These are phyloP conservation scores for Atkinsonella hypoxylon DNA, from an alignment of 2,329 filamentous ascomycete genomes.

Conservation along the genomic window DNA sequence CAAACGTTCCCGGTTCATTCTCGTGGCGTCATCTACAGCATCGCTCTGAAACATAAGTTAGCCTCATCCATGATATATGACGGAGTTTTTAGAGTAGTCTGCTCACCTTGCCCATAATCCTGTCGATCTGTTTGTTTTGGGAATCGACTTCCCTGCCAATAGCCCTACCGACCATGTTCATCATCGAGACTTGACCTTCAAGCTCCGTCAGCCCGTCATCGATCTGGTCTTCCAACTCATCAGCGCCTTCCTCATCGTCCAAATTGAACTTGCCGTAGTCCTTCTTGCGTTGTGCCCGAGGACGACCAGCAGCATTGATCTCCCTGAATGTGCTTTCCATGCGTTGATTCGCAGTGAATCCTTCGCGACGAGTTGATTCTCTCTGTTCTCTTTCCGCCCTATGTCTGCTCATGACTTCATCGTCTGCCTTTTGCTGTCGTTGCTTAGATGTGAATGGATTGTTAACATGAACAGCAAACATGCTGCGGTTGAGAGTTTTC, in stretches of 20 bases:
- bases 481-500: constrained; percentile 75
- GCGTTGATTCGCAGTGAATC: constrained; percentile 37
- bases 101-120: constrained; percentile 65
- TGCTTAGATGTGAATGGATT: constrained; percentile 66
- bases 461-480: constrained; percentile 75
- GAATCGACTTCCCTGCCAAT: constrained; percentile 64
- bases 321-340: constrained; percentile 40
- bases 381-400: constrained; percentile 53
- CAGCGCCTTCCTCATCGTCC: constrained; percentile 46
- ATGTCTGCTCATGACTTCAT: constrained; percentile 57
- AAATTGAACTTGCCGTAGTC: constrained; percentile 58
- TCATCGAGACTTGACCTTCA: constrained; percentile 53
- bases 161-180: constrained; percentile 62
- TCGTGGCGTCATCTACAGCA: constrained; percentile 68
- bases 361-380: constrained; percentile 45
- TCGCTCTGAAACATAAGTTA: constrained; percentile 52
- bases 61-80: constrained; percentile 3
- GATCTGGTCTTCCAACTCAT: constrained; percentile 40
- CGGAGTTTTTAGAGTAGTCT: background rate
- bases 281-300: constrained; percentile 25
- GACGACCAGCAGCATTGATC: constrained; percentile 18
- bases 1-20: constrained; percentile 62
- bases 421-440: constrained; percentile 52
- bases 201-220: constrained; percentile 52
- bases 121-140: constrained; percentile 65